A percentile compares a stretch with the other conserved stretches of the same genome.
phyloP scores from a whole-genome alignment of 495 filamentous ascomycete genomes.

The Neurospora sp. region DNA sequence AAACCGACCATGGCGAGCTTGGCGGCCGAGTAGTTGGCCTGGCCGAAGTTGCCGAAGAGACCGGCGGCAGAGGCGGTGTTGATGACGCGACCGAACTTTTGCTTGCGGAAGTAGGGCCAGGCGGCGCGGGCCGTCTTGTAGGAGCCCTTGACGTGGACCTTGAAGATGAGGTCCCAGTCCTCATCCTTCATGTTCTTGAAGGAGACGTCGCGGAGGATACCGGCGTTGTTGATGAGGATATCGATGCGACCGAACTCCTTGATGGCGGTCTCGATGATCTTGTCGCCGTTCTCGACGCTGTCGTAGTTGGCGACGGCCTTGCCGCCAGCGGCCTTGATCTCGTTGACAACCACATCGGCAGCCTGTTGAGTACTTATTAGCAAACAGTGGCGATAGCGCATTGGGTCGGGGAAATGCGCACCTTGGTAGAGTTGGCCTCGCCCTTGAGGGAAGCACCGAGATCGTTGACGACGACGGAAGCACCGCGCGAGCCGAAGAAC shows the following conservation, averaged over 20 bases:
- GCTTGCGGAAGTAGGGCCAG: conserved; percentile 96
- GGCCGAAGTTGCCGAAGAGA: conserved; percentile 91
- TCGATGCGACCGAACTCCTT: conserved; percentile 87
- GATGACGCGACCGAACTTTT: conserved; percentile 94
- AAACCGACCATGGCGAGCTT: conserved; percentile 96
- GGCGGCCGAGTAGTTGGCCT: conserved; percentile 95
- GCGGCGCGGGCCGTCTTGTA: conserved; percentile 97
- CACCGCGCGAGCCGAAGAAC: conserved; percentile 86
- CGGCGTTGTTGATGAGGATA: conserved; percentile 94
- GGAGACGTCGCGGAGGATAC: conserved; percentile 90
- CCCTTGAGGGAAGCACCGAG: conserved; percentile 90
- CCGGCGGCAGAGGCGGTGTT: conserved; percentile 94
- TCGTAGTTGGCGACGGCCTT: conserved; percentile 98
- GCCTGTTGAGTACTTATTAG: conserved; percentile 44
- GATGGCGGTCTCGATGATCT: conserved; percentile 93
- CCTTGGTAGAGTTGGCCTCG: conserved; percentile 81
- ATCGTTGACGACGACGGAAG: conserved; percentile 96
- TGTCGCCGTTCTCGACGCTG: conserved; percentile 88
- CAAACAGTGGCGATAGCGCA: not conserved
- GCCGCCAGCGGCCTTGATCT: conserved; percentile 85
- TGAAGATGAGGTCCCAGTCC: conserved; percentile 93
- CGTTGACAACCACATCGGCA: conserved; percentile 89
- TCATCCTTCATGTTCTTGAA: conserved; percentile 98
- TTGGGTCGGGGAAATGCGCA: conserved; percentile 22
- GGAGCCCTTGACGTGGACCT: conserved; percentile 87